These are phyloP conservation scores for Aspergillus viridinutans DNA, from an alignment of 2,329 filamentous ascomycete species.

Conservation along the genomic window DNA sequence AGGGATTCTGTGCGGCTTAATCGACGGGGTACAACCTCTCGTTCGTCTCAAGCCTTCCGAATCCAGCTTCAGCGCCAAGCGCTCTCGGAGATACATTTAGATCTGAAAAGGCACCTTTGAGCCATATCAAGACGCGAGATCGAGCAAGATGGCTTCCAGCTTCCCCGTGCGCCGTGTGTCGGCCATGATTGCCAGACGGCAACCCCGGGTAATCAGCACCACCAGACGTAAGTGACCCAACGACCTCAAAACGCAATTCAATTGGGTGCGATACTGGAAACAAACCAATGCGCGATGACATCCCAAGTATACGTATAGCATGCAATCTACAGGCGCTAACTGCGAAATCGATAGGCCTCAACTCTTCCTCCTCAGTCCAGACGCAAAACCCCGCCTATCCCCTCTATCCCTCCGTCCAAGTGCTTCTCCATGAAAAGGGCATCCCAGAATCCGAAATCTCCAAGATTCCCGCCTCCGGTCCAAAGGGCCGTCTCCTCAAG, in stretches of 20 bases:
- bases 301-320: background rate
- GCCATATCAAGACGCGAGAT: background rate
- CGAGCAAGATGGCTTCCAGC: conserved; percentile 30
- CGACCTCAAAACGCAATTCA: background rate
- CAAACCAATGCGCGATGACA: background rate
- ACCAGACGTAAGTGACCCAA: conserved; percentile 32
- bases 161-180: conserved; percentile 30
- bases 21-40: conserved; percentile 23
- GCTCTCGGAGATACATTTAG: conserved; percentile 3
- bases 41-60: conserved; percentile 19
- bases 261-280: background rate
- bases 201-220: conserved; percentile 26
- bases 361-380: conserved; percentile 31
- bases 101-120: background rate
- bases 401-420: conserved; percentile 70
- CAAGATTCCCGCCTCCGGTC: conserved; percentile 83
- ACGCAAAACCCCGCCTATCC: conserved; percentile 45
- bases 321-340: background rate
- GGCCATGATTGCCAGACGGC: conserved; percentile 32
- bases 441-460: conserved; percentile 70
- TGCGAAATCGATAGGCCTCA: conserved; percentile 23
- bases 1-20: conserved; percentile 12
- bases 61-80: conserved; percentile 15
- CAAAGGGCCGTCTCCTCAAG: conserved; percentile 84
- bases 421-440: conserved; percentile 74